Conservation (phyloP, 768 basidiomycete genomes). For the Auricularia cornea region DNA sequence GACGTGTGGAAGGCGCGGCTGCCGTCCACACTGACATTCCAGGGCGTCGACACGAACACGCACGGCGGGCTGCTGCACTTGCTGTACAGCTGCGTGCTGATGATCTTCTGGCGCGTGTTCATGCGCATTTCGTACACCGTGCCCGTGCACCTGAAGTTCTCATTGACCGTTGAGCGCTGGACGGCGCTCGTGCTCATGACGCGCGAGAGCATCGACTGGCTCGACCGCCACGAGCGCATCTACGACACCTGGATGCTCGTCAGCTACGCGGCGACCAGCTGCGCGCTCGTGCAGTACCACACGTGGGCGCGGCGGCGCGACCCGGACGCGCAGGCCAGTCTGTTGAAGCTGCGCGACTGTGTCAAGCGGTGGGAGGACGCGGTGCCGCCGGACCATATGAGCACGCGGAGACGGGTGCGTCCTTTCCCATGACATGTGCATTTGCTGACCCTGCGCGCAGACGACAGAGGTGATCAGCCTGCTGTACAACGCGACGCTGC, state of each 20-base stretch:
- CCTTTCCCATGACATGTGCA: slow-evolving; percentile 12
- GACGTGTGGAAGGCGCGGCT: slow-evolving; percentile 72
- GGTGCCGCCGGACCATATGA: slow-evolving; percentile 90
- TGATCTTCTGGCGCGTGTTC: slow-evolving; percentile 98
- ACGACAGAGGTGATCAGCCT: slow-evolving; percentile 89
- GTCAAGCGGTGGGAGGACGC: slow-evolving; percentile 82
- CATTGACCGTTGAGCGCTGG: slow-evolving; percentile 76
- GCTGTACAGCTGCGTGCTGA: slow-evolving; percentile 80
- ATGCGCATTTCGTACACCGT: slow-evolving; percentile 94
- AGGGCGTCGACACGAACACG: slow-evolving; percentile 56
- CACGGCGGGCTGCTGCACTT: slow-evolving; percentile 78
- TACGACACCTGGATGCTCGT: slow-evolving; percentile 86
- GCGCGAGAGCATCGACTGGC: slow-evolving; percentile 82
- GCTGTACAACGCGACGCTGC: slow-evolving; percentile 89
- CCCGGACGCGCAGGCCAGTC: slow-evolving; percentile 57
- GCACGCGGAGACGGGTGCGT: slow-evolving; percentile 76
- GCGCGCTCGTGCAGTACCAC: slow-evolving; percentile 90
- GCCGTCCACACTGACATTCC: slow-evolving; percentile 70
- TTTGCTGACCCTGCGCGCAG: slow-evolving; percentile 29
- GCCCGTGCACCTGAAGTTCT: slow-evolving; percentile 83
- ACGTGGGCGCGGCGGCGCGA: slow-evolving; percentile 86
- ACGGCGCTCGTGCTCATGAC: slow-evolving; percentile 61
- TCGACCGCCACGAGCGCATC: slow-evolving; percentile 66
- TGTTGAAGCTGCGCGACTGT: slow-evolving; percentile 76
- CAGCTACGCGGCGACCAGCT: slow-evolving; percentile 80